Evolutionary conservation across 2,329 filamentous ascomycete species (phyloP).

Genomic region (Lachnellula occidentalis): DNA sequence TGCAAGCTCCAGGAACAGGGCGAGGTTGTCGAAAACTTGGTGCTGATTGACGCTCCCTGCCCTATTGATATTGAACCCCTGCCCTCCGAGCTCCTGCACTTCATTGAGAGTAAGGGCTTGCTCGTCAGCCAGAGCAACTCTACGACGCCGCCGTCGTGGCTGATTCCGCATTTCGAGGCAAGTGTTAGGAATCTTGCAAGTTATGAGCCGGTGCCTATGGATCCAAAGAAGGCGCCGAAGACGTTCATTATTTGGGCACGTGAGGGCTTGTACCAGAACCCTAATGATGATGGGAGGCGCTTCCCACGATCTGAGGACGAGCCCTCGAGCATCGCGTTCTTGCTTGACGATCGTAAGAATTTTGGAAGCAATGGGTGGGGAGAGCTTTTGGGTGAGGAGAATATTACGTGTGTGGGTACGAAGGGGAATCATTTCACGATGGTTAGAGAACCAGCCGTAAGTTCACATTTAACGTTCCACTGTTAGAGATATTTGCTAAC

Average conservation of each 20-base stretch:
- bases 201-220: conserved; percentile 61
- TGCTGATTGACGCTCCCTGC: conserved; percentile 62
- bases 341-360: conserved; percentile 67
- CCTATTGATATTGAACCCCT: conserved; percentile 64
- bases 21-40: conserved; percentile 52
- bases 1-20: conserved; percentile 50
- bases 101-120: conserved; percentile 67
- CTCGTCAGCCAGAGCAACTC: conserved; percentile 58
- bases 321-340: conserved; percentile 57
- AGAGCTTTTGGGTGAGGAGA: conserved; percentile 54
- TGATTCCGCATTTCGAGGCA: conserved; percentile 67
- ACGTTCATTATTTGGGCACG: conserved; percentile 66
- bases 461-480: conserved; percentile 14
- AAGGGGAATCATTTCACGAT: conserved; percentile 70
- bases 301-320: conserved; percentile 58
- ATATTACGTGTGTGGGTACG: conserved; percentile 62
- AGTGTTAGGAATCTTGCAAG: conserved; percentile 63
- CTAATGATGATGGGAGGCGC: conserved; percentile 38
- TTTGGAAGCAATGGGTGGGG: conserved; percentile 68
- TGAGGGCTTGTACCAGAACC: conserved; percentile 57
- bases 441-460: conserved; percentile 59
- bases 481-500: neutral
- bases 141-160: conserved; percentile 64
- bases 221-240: conserved; percentile 52
- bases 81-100: conserved; percentile 46